phyloP scores from a whole-genome alignment of 2,329 filamentous ascomycete genomes.

The Hortaea sp. region DNA sequence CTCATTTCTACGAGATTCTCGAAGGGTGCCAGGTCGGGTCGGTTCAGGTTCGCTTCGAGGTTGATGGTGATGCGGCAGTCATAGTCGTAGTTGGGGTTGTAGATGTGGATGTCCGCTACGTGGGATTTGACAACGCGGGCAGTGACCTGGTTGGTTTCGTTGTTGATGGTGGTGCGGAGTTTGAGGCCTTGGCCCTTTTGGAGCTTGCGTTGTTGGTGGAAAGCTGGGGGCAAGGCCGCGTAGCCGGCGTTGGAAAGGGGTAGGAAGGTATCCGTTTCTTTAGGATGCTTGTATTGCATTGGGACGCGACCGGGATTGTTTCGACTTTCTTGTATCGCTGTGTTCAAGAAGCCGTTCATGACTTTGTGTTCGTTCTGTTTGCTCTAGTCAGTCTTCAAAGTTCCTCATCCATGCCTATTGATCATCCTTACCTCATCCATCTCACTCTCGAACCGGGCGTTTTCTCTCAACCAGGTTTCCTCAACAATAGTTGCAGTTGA shows the following conservation, averaged over 20 bases:
- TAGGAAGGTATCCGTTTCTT: slow-evolving; percentile 76
- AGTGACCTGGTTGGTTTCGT: slow-evolving; percentile 55
- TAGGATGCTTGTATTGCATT: slow-evolving; percentile 71
- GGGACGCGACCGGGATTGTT: slow-evolving; percentile 40
- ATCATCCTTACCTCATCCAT: slow-evolving; percentile 69
- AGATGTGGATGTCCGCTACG: slow-evolving; percentile 79
- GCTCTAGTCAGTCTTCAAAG: background rate
- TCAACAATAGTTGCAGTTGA: slow-evolving; percentile 61
- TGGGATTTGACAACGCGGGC: slow-evolving; percentile 85
- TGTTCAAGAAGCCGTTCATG: slow-evolving; percentile 80
- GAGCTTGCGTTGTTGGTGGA: slow-evolving; percentile 3
- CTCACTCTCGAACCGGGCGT: slow-evolving; percentile 63
- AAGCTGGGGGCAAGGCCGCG: slow-evolving; percentile 45
- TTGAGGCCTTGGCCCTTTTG: slow-evolving; percentile 47
- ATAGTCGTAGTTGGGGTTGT: slow-evolving; percentile 64
- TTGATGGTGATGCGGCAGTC: slow-evolving; percentile 94
- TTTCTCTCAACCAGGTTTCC: slow-evolving; percentile 37
- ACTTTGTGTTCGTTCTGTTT: slow-evolving; percentile 64
- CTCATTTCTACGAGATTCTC: slow-evolving; percentile 38
- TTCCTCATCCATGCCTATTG: too few species aligned
- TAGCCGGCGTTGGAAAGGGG: slow-evolving; percentile 55
- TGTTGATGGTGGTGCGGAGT: slow-evolving; percentile 52
- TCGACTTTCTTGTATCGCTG: slow-evolving; percentile 36
- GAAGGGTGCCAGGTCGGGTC: slow-evolving; percentile 44
- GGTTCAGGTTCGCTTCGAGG: slow-evolving; percentile 62